Evolutionary conservation across 345 rosid genomes (phyloP).

Genomic region (Populus tremula): DNA sequence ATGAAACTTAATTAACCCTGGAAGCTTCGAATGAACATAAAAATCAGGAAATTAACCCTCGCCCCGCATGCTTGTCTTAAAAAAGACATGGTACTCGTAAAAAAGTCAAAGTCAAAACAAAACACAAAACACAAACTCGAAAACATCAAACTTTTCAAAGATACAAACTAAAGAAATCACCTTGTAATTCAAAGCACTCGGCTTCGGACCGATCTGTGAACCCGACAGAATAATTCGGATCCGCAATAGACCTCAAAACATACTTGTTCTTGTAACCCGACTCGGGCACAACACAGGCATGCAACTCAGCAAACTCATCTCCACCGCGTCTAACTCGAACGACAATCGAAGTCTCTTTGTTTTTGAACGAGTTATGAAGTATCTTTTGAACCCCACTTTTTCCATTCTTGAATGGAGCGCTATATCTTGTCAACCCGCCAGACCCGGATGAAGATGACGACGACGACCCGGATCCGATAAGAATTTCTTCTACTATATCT

Average conservation of each 20-base stretch:
- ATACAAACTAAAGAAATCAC: slow-evolving; percentile 34
- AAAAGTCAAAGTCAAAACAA: not conserved
- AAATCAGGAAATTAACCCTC: not conserved
- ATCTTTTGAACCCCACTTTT: slow-evolving; percentile 72
- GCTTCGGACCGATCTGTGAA: slow-evolving; percentile 79
- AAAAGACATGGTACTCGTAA: not conserved
- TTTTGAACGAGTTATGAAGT: slow-evolving; percentile 62
- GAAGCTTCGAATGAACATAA: not conserved
- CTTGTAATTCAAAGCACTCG: slow-evolving; percentile 81
- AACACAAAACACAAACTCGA: not conserved
- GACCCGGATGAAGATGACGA: slow-evolving; percentile 24
- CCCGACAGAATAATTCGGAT: slow-evolving; percentile 89
- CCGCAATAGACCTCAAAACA: slow-evolving; percentile 76
- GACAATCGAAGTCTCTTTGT: slow-evolving; percentile 72
- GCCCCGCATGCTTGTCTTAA: not conserved
- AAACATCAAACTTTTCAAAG: not conserved
- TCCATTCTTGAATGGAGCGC: slow-evolving; percentile 87
- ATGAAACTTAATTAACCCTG: no score
- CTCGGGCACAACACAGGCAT: slow-evolving; percentile 94
- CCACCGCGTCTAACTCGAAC: slow-evolving; percentile 73
- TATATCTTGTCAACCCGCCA: slow-evolving; percentile 16
- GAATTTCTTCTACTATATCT: slow-evolving; percentile 90
- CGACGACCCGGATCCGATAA: slow-evolving; percentile 56
- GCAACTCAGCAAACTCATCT: slow-evolving; percentile 63
- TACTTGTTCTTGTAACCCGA: slow-evolving; percentile 61